A percentile compares a stretch with the other conserved stretches of the same genome.
phyloP scores from a whole-genome alignment of 2,329 filamentous ascomycete species.

The Cladosporium oxysporum region DNA sequence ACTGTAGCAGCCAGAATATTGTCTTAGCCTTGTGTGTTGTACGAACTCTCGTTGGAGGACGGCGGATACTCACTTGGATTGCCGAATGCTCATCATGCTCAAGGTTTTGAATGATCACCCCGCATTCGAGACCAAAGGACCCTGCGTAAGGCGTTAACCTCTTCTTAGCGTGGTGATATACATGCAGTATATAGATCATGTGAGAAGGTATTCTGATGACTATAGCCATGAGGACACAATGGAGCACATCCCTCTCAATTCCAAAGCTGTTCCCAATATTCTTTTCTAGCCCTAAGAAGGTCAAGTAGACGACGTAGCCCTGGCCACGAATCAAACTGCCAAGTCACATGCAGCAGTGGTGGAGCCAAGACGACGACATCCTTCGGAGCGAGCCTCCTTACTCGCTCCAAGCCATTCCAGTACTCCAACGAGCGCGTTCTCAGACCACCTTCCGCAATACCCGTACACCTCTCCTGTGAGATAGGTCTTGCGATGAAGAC shows the following conservation, averaged over 20 bases:
- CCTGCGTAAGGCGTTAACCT: neutral
- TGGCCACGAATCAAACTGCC: slow-evolving; percentile 5
- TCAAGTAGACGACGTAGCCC: neutral
- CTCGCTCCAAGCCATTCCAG: slow-evolving; percentile 13
- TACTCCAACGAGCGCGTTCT: slow-evolving; percentile 3
- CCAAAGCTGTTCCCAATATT: neutral
- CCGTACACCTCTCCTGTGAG: neutral
- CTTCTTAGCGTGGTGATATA: neutral
- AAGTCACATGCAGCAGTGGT: slow-evolving; percentile 5
- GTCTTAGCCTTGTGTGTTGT: no score
- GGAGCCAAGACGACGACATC: slow-evolving; percentile 16
- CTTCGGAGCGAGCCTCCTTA: slow-evolving; percentile 9
- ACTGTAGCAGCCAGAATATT: no score
- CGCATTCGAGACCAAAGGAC: neutral
- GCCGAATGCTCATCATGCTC: neutral
- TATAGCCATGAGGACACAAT: neutral
- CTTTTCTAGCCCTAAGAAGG: neutral
- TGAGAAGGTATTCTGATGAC: neutral
- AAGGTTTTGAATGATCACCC: neutral
- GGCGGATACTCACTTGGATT: neutral
- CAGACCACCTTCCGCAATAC: slow-evolving; percentile 1
- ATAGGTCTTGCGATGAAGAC: slow-evolving; percentile 7
- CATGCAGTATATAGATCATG: neutral
- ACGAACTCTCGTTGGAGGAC: no score
- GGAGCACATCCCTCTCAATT: neutral